Conservation (phyloP, 1,284 basidiomycete genomes). For the Nidula niveotomentosa region DNA sequence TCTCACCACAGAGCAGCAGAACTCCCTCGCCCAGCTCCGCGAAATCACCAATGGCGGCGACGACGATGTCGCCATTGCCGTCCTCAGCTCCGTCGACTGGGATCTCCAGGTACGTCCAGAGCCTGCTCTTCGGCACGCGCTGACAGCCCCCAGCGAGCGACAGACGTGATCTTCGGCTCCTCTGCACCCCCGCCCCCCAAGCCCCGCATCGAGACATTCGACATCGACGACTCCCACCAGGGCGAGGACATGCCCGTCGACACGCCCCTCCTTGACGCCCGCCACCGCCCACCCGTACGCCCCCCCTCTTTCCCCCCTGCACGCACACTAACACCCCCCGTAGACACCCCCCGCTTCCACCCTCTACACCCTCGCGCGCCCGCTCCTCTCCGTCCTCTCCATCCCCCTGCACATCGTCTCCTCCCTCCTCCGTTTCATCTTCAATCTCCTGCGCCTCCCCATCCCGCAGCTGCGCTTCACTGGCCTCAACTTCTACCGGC, state of each 20-base stretch:
- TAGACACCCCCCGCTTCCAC: constrained; percentile 8
- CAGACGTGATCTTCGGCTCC: constrained; percentile 46
- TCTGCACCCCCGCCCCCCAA: constrained; percentile 11
- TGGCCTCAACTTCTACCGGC: constrained; percentile 41
- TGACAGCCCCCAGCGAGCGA: constrained; percentile 44
- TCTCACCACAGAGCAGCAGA: constrained; percentile 43
- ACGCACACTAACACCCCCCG: neutral
- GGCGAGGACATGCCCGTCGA: constrained; percentile 15
- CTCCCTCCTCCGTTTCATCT: constrained; percentile 51
- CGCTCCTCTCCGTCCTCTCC: constrained; percentile 36
- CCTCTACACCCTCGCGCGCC: constrained; percentile 19
- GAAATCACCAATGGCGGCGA: constrained; percentile 58
- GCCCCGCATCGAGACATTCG: constrained; percentile 35
- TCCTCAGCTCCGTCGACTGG: constrained; percentile 66
- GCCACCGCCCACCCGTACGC: constrained; percentile 9
- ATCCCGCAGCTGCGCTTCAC: constrained; percentile 44
- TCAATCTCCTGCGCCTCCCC: constrained; percentile 52
- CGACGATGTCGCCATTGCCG: constrained; percentile 52
- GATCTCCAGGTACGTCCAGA: constrained; percentile 53
- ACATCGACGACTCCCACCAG: constrained; percentile 56
- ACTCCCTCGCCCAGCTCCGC: constrained; percentile 51
- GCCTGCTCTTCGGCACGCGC: neutral
- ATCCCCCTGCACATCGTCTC: constrained; percentile 49
- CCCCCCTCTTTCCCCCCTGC: constrained; percentile 9
- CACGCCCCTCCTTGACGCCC: constrained; percentile 5